phyloP scores from a whole-genome alignment of 2,329 filamentous ascomycete species.

The Aspergillus proliferans region DNA sequence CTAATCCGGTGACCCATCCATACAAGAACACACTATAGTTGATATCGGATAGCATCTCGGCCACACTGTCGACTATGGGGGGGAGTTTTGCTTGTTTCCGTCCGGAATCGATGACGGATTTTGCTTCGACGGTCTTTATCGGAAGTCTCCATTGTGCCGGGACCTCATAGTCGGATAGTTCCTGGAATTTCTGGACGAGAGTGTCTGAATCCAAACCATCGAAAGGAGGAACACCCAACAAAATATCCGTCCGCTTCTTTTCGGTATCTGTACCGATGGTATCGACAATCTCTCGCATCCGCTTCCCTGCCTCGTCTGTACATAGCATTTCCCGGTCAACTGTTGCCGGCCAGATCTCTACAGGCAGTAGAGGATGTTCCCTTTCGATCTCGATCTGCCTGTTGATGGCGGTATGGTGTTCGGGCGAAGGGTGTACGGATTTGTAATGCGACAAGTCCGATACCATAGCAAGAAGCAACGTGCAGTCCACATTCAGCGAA shows the following conservation, averaged over 20 bases:
- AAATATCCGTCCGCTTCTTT: slow-evolving; percentile 52
- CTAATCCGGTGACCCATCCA: slow-evolving; percentile 59
- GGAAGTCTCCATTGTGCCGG: slow-evolving; percentile 56
- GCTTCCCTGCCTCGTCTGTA: slow-evolving; percentile 57
- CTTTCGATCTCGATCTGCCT: slow-evolving; percentile 61
- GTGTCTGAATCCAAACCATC: slow-evolving; percentile 24
- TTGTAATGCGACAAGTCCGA: slow-evolving; percentile 64
- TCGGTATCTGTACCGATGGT: slow-evolving; percentile 59
- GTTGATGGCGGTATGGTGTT: slow-evolving; percentile 55
- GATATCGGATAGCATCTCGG: slow-evolving; percentile 49
- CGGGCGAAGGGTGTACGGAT: slow-evolving; percentile 40
- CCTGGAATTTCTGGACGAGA: slow-evolving; percentile 34
- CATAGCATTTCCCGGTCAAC: slow-evolving; percentile 54
- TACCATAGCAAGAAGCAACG: slow-evolving; percentile 64
- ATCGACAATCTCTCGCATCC: slow-evolving; percentile 61
- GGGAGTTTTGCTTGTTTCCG: slow-evolving; percentile 39
- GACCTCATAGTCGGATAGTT: slow-evolving; percentile 49
- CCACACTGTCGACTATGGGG: slow-evolving; percentile 38
- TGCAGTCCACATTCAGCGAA: slow-evolving; percentile 47
- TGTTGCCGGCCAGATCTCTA: slow-evolving; percentile 59
- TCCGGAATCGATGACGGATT: slow-evolving; percentile 32
- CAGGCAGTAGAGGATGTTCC: slow-evolving; percentile 54
- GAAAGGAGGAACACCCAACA: slow-evolving; percentile 48
- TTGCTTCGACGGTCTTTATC: slow-evolving; percentile 50
- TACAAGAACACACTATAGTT: slow-evolving; percentile 66